These are phyloP conservation scores for Elaeis oleifera DNA, from an alignment of 202 grass and related monocot genomes.

Conservation along the genomic window DNA sequence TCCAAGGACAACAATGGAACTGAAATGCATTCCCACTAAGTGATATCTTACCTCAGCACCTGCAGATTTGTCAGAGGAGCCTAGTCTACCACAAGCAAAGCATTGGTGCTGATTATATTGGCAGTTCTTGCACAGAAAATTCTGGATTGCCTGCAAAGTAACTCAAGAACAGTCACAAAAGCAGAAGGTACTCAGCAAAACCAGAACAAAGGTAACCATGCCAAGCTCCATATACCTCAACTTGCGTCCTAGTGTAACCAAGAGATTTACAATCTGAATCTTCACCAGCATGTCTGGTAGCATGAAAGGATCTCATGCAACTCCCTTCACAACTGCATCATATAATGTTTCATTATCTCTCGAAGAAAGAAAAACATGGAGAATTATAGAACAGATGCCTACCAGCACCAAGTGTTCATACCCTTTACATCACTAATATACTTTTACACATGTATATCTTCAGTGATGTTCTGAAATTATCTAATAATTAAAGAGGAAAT, in stretches of 20 bases:
- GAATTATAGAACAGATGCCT: no score
- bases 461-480: no score
- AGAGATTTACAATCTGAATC: conserved; percentile 41
- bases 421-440: no score
- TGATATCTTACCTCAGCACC: conserved; percentile 50
- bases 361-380: background rate
- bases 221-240: conserved; percentile 40
- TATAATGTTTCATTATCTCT: background rate
- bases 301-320: conserved; percentile 81
- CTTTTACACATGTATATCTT: no score
- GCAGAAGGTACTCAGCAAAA: conserved; percentile 3
- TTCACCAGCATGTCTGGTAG: conserved; percentile 31
- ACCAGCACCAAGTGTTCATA: no score
- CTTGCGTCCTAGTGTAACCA: conserved; percentile 46
- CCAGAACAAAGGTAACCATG: conserved; percentile 14
- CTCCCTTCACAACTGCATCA: conserved; percentile 72
- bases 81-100: conserved; percentile 66
- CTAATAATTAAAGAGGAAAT: no score
- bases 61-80: conserved; percentile 42
- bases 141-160: conserved; percentile 45
- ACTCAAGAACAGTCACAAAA: conserved; percentile 16
- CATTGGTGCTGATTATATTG: conserved; percentile 54
- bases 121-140: conserved; percentile 70
- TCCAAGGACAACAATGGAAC: no score
- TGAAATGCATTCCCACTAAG: no score